A percentile compares a stretch with the other conserved stretches of the same genome.
phyloP scores from a whole-genome alignment of 257 asterid genomes.

The Primulina huaijiensis region DNA sequence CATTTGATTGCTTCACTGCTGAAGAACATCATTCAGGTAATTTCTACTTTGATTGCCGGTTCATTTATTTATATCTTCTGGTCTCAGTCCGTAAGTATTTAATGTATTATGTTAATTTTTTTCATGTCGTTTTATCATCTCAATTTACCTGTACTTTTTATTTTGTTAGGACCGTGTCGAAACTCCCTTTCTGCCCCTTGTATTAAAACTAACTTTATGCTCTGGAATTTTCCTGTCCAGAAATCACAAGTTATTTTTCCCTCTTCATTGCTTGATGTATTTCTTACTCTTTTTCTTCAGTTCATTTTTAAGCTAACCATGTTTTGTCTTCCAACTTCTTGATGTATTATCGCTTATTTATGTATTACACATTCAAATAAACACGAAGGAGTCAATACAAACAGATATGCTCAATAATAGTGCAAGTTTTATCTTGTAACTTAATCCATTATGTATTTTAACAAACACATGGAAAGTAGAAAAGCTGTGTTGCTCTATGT shows the following conservation, averaged over 20 bases:
- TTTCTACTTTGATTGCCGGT: background rate
- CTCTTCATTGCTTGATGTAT: background rate
- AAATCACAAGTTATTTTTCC: background rate
- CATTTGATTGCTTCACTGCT: slow-evolving; percentile 23
- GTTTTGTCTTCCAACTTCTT: background rate
- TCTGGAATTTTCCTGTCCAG: background rate
- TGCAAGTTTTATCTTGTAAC: background rate
- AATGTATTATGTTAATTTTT: background rate
- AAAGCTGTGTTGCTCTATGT: background rate
- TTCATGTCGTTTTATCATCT: background rate
- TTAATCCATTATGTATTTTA: background rate
- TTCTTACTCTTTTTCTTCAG: background rate
- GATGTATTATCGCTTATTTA: background rate
- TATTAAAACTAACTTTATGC: background rate
- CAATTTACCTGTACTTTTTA: background rate
- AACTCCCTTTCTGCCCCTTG: background rate
- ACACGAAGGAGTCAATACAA: background rate
- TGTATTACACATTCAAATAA: too few species aligned
- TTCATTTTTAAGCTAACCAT: background rate
- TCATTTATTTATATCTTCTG: slow-evolving; percentile 6
- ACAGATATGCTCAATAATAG: background rate
- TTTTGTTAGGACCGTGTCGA: background rate
- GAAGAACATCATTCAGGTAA: slow-evolving; percentile 38
- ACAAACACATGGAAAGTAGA: too few species aligned
- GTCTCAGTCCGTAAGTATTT: background rate